These are phyloP conservation scores for Thuja plicata DNA, from an alignment of 83 land plant genomes.

Conservation along the genomic window DNA sequence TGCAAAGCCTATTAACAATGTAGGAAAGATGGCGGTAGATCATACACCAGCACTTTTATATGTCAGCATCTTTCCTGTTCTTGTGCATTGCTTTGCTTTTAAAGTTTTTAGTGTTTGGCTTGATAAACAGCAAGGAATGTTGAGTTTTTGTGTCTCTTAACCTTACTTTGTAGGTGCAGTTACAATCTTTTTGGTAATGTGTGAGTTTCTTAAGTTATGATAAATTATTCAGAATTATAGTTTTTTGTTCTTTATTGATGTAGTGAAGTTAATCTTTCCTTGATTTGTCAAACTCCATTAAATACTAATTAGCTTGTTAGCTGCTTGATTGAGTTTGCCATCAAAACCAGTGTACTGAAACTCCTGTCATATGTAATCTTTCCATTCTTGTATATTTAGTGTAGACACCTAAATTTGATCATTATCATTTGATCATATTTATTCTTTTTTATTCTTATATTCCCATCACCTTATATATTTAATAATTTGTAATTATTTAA, in stretches of 20 bases:
- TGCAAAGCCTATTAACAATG: background rate
- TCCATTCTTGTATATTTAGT: background rate
- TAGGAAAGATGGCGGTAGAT: background rate
- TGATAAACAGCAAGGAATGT: background rate
- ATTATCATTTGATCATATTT: too few relatives aligned
- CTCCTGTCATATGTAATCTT: background rate
- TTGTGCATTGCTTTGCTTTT: background rate
- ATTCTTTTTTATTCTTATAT: too few relatives aligned
- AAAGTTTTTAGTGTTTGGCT: background rate
- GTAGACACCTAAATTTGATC: too few relatives aligned
- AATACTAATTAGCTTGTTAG: background rate
- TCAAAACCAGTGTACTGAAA: background rate
- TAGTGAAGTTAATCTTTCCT: background rate
- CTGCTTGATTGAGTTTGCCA: background rate
- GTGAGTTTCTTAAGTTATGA: background rate
- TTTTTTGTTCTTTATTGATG: background rate
- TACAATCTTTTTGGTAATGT: background rate
- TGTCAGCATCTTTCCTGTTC: background rate
- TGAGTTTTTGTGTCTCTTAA: background rate
- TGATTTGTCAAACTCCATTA: background rate
- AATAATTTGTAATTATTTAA: too few relatives aligned
- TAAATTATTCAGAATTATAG: background rate
- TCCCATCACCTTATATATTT: too few relatives aligned
- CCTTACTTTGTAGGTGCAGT: background rate
- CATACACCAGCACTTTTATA: background rate